Base-by-base conservation (phyloP, 108 stramenopile species). In the Fistulifera solaris region DNA sequence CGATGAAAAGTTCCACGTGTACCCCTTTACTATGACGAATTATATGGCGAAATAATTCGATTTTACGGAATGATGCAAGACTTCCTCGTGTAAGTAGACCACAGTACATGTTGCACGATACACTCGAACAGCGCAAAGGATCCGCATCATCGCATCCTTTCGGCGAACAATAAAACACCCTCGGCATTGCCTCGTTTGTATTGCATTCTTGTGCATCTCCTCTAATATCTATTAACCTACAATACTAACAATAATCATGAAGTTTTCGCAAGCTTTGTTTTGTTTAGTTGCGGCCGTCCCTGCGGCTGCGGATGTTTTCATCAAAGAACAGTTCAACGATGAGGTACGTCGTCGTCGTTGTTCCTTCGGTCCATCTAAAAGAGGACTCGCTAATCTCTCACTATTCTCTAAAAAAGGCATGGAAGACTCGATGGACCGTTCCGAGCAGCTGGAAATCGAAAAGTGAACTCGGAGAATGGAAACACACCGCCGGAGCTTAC, bases 361-460 rank as follows among this genome's bases (percentile, higher is more conserved):
- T 14, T 40, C 40, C 40, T 40, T 40, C 40, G 11, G 40, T 14
- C 14, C 13, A 11, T 40, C 13, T 40, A 14, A 40, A 11, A 18
- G 22, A 48, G 4, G 22, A 19, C 38, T 56, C 31, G 19, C 27
- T 49, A 14, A 11, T 23, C 31, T 21, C 21, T 65, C 44, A 53
- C 40, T 44, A 54, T 40, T 18, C 24, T n/a, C 25, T 48, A 35
- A 27, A 43, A 35, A 62, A 91, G 89, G 73, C 46, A 26, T 92
- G 86, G 86, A 81, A 58, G 8, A 63, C 68, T 39, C 85, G 96
- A 53, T 99, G 98, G 98, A 77, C 80, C 14, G 90, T 90, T 43
- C 68, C 89, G n/a, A 75, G 77, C 54, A 77, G 89, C 24, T 97
- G 97, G 96, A 99, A 98, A 73, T 55, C 88, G 40, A 75, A 78